Percentiles rank a stretch among this genome's conserved stretches.
These are phyloP conservation scores for Apocynum venetum DNA, from an alignment of 257 asterid species.

Conservation along the genomic window DNA sequence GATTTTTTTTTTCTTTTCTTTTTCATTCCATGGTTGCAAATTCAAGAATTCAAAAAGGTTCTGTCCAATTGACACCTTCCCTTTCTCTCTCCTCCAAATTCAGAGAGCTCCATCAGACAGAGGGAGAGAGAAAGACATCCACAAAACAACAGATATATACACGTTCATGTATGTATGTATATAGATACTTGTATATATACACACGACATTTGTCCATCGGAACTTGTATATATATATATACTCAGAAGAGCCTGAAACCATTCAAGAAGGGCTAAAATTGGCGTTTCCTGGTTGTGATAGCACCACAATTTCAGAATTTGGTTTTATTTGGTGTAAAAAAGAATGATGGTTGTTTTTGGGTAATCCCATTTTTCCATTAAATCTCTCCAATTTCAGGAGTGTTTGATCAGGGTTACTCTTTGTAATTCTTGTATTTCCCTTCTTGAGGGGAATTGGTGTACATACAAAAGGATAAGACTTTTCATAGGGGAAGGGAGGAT, in stretches of 20 bases:
- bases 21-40: not conserved
- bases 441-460: not conserved
- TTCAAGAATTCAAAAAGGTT: not conserved
- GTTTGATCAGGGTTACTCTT: conserved; percentile 6
- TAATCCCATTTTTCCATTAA: not conserved
- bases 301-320: not conserved
- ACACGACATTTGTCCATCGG: not conserved
- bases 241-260: not conserved
- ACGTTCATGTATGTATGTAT: not conserved
- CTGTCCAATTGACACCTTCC: not conserved
- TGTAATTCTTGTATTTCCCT: not conserved
- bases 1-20: not conserved
- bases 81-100: not conserved
- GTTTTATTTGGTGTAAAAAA: not conserved
- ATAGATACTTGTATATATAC: not conserved
- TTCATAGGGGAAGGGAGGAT: not conserved
- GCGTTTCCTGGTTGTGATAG: not conserved
- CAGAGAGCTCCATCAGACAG: not conserved
- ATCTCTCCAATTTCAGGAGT: not conserved
- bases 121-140: not conserved
- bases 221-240: not conserved
- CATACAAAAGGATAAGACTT: conserved; percentile 5
- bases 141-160: not conserved
- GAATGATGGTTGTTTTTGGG: not conserved
- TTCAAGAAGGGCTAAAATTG: not conserved